Conservation (phyloP, 371 early-diverging fungal species). For the Chytridium lagenaria region DNA sequence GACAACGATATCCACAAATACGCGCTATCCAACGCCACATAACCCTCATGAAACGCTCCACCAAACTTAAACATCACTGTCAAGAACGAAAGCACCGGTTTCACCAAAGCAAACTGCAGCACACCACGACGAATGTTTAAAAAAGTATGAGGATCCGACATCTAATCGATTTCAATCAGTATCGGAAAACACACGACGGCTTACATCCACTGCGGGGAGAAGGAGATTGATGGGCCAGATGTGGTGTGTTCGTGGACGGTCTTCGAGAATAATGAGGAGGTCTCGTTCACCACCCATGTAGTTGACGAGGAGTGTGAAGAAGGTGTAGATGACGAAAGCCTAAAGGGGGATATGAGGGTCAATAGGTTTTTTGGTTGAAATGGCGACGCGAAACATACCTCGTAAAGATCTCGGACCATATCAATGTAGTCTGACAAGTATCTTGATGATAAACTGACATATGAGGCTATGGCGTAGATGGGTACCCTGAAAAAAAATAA, state of each 20-base stretch:
- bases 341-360: conserved; percentile 21
- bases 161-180: conserved; percentile 43
- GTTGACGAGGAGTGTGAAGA: conserved; percentile 87
- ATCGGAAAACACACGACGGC: conserved; percentile 13
- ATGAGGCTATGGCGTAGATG: conserved; percentile 87
- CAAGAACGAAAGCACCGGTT: conserved; percentile 79
- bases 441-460: conserved; percentile 76
- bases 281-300: conserved; percentile 93
- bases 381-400: conserved; percentile 54
- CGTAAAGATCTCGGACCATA: conserved; percentile 92
- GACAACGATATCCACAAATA: conserved; percentile 84
- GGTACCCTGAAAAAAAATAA: conserved; percentile 86
- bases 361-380: not conserved
- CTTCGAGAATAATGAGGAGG: conserved; percentile 75
- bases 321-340: conserved; percentile 96
- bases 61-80: conserved; percentile 81
- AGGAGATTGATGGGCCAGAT: conserved; percentile 83
- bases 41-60: conserved; percentile 82
- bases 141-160: conserved; percentile 88
- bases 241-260: conserved; percentile 77
- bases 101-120: conserved; percentile 91
- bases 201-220: conserved; percentile 77
- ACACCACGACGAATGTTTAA: conserved; percentile 89
- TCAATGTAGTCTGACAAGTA: conserved; percentile 86
- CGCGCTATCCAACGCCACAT: conserved; percentile 69